A percentile compares a stretch with the other conserved stretches of the same genome.
phyloP scores from a whole-genome alignment of 352 stramenopile genomes.

The Globisporangium apiculatum region DNA sequence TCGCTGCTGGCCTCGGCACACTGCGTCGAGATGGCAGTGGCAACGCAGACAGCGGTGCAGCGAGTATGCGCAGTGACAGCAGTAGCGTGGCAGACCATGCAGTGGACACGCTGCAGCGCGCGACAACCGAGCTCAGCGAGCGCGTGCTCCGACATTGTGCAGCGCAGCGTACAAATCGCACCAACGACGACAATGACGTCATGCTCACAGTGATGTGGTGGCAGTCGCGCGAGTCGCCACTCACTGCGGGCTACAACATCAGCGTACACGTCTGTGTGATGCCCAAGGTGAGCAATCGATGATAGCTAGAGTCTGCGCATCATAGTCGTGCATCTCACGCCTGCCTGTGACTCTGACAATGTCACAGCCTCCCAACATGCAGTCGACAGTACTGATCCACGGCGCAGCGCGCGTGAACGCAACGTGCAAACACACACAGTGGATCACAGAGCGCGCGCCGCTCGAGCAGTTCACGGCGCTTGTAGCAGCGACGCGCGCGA shows the following conservation, averaged over 20 bases:
- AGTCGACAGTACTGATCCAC: slow-evolving; percentile 43
- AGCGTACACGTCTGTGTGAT: slow-evolving; percentile 50
- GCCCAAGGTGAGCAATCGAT: slow-evolving; percentile 13
- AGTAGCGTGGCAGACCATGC: background rate
- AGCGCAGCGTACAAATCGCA: background rate
- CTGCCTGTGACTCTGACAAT: background rate
- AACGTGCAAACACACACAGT: slow-evolving; percentile 62
- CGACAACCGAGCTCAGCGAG: slow-evolving; percentile 11
- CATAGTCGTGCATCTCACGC: background rate
- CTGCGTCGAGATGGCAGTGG: slow-evolving; percentile 2
- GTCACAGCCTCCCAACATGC: slow-evolving; percentile 19
- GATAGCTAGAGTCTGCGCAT: slow-evolving; percentile 6
- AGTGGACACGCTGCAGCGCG: slow-evolving; percentile 4
- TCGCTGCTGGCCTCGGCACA: slow-evolving; percentile 17
- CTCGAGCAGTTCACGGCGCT: slow-evolving; percentile 32
- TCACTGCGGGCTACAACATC: slow-evolving; percentile 18
- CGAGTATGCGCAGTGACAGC: too few relatives aligned
- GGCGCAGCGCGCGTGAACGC: slow-evolving; percentile 36
- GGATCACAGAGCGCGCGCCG: slow-evolving; percentile 46
- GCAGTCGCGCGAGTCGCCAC: background rate
- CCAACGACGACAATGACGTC: slow-evolving; percentile 16
- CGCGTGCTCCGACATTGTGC: slow-evolving; percentile 6
- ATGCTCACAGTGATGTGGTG: slow-evolving; percentile 73
- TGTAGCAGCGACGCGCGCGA: slow-evolving; percentile 13
- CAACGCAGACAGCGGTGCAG: background rate